A percentile compares a stretch with the other conserved stretches of the same genome.
Evolutionary conservation across 1,139 yeast genomes (phyloP).

Genomic region (Saccharomyces hybrid): DNA sequence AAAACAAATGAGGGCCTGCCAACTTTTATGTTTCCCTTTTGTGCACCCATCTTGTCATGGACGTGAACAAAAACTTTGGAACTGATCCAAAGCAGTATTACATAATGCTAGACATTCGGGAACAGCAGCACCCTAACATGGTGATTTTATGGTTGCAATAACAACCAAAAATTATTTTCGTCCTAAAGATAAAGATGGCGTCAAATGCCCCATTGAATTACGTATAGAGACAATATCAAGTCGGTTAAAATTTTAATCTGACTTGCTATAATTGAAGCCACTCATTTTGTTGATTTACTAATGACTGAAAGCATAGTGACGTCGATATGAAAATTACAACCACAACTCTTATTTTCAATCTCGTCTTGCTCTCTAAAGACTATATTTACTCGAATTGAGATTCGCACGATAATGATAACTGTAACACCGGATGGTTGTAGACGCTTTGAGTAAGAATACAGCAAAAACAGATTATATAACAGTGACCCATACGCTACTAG

Average conservation of each 20-base stretch:
- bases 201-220: not conserved
- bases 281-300: not conserved
- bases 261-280: not conserved
- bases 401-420: not conserved
- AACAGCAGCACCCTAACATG: not conserved
- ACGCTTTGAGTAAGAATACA: not conserved
- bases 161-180: not conserved
- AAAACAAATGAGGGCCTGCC: not conserved
- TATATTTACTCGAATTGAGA: not conserved
- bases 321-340: not conserved
- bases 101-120: not conserved
- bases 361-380: not conserved
- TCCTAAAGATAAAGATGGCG: not conserved
- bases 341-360: not conserved
- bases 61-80: not conserved
- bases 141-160: not conserved
- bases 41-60: constrained; percentile 36
- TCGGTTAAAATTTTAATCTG: not conserved
- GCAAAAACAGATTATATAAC: not conserved
- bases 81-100: not conserved
- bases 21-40: not conserved
- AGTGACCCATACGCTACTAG: not conserved
- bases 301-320: not conserved
- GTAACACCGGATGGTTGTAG: not conserved
- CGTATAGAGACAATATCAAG: not conserved